Conservation (phyloP, 768 basidiomycete genomes). For the Amanita thiersii region DNA sequence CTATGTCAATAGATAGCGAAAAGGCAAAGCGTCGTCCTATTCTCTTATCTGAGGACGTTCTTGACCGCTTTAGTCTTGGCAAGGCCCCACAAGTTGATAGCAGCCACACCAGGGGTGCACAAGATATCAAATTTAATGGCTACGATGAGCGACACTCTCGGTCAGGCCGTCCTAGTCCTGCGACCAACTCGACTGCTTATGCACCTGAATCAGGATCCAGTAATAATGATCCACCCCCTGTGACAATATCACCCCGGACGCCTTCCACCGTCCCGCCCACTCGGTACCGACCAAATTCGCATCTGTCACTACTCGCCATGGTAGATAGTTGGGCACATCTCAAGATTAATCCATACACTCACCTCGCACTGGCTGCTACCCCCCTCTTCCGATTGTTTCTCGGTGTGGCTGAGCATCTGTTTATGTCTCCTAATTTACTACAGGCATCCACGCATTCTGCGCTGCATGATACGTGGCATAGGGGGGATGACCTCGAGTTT, state of each 20-base stretch:
- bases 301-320: slow-evolving; percentile 93
- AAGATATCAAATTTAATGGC: too few species aligned
- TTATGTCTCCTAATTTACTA: slow-evolving; percentile 58
- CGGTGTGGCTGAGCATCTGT: slow-evolving; percentile 94
- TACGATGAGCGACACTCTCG: too few species aligned
- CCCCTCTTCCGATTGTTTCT: slow-evolving; percentile 96
- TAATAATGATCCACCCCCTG: slow-evolving; percentile 8
- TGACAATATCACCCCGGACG: slow-evolving; percentile 11
- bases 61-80: slow-evolving; percentile 87
- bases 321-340: slow-evolving; percentile 96
- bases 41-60: slow-evolving; percentile 72
- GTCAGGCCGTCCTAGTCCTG: too few species aligned
- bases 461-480: slow-evolving; percentile 66
- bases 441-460: slow-evolving; percentile 68
- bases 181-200: slow-evolving; percentile 9
- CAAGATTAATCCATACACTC: slow-evolving; percentile 79
- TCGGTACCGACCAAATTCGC: slow-evolving; percentile 65
- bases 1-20: slow-evolving; percentile 13
- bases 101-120: too few species aligned
- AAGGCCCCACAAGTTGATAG: slow-evolving; percentile 14
- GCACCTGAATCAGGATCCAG: slow-evolving; percentile 3
- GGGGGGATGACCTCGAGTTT: slow-evolving; percentile 90
- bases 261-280: slow-evolving; percentile 29
- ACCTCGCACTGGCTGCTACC: slow-evolving; percentile 89
- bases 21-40: slow-evolving; percentile 51